A percentile compares a stretch with the other conserved stretches of the same genome.
These are phyloP conservation scores for Aureobasidium uvarum DNA, from an alignment of 2,329 filamentous ascomycete species.

Conservation along the genomic window DNA sequence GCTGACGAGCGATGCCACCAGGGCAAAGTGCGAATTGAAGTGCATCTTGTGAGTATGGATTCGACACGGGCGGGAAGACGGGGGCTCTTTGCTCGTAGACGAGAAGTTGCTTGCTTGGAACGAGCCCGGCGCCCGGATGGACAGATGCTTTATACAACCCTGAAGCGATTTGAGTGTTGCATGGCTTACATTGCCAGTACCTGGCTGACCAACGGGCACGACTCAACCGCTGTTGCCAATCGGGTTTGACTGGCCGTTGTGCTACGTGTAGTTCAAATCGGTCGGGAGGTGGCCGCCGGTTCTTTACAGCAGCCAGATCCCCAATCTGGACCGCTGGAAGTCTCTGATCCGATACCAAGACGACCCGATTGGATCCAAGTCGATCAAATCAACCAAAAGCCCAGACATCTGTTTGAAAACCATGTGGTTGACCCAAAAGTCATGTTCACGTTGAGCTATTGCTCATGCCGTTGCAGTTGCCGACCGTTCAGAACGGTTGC, in stretches of 20 bases:
- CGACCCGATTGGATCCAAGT: not conserved
- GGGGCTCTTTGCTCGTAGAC: conserved; percentile 19
- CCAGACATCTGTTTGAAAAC: not conserved
- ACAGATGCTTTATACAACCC: conserved; percentile 13
- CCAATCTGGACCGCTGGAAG: conserved; percentile 3
- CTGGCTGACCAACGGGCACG: conserved; percentile 24
- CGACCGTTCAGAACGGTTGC: conserved; percentile 21
- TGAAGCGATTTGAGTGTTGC: not conserved
- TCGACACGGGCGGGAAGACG: conserved; percentile 12
- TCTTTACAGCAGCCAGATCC: conserved; percentile 1
- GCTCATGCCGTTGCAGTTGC: conserved; percentile 16
- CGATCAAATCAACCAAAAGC: not conserved
- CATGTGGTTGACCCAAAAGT: not conserved
- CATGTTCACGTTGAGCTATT: conserved; percentile 24
- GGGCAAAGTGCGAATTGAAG: conserved; percentile 32
- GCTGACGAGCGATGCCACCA: conserved; percentile 35
- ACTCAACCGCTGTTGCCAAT: conserved; percentile 23
- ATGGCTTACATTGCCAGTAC: conserved; percentile 19
- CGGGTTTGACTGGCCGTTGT: conserved; percentile 21
- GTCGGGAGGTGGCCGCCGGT: not conserved
- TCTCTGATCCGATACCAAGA: not conserved
- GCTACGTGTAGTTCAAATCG: not conserved
- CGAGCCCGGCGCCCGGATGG: not conserved
- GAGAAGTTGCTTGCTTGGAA: conserved; percentile 10
- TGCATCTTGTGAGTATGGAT: conserved; percentile 32